Base-by-base conservation (phyloP, 805 yeast genomes). In the Crinitomyces ghanaensis region DNA sequence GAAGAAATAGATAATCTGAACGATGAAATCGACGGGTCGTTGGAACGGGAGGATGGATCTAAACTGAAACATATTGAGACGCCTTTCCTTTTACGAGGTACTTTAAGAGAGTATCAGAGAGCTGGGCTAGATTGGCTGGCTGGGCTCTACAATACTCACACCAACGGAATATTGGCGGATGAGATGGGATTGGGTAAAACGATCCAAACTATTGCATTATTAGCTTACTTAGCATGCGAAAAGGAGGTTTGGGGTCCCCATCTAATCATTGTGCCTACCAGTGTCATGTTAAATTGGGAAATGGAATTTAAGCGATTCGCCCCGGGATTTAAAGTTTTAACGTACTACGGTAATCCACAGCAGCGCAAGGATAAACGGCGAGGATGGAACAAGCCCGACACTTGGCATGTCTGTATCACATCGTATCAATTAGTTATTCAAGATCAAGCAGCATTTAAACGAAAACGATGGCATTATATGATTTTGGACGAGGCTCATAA, bases 251-350 rank as follows among this genome's bases (percentile, higher is more conserved):
- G 99, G 99, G 98, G 98, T 0, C 99, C 98, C 0, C 99, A 91
- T 62, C 62, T 91, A 35, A 86, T 91, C 58, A 77, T 91, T 39
- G 99, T 91, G 4, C 99, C 99, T 3, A 91, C 99, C 0, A 83
- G 95, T 11, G 99, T 91, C 5, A 76, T 91, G 76, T 70, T 91
- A 34, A 91, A 91, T 51, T 91, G 99, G 99, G 99, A 91, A 55
- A 88, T 93, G 96, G 99, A 91, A 51, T 86, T 91, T 60, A 91
- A 93, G 50, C 73, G 94, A 48, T 91, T 91, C 64, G 96, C 96
- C 1, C 99, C 99, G 0, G 99, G 98, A 0, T 80, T 91, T 55
- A 88, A 93, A 55, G 91, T 91, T 2, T 53, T 91, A 53, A 91
- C 97, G 0, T 91, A 91, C 55, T 91, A 88, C 49, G 99, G 99